Evolutionary conservation across 169 alveolate genomes (phyloP).

Genomic region (Plasmodium gaboni): DNA sequence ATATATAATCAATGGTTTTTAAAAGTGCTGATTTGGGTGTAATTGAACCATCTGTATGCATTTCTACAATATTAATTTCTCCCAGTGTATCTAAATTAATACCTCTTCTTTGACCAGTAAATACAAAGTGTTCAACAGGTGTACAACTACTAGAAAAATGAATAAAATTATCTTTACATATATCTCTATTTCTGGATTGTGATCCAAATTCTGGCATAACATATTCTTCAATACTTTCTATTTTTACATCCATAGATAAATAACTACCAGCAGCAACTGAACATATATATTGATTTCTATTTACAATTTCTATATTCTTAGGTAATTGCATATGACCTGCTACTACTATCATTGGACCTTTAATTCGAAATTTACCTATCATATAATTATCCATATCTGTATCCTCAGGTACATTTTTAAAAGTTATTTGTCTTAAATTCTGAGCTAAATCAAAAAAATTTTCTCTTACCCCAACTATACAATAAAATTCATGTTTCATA

Average conservation of each 20-base stretch:
- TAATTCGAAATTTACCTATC: conserved; percentile 80
- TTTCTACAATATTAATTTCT: conserved; percentile 88
- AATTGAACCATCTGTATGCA: conserved; percentile 91
- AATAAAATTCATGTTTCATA: conserved; percentile 84
- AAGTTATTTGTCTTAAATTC: conserved; percentile 84
- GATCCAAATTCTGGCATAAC: conserved; percentile 90
- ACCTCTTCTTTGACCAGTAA: conserved; percentile 89
- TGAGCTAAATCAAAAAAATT: conserved; percentile 84
- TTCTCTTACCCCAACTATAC: conserved; percentile 87
- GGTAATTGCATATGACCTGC: conserved; percentile 90
- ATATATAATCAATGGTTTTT: conserved; percentile 82
- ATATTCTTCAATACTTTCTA: conserved; percentile 87
- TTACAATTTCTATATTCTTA: conserved; percentile 83
- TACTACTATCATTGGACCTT: conserved; percentile 91
- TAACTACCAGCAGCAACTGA: conserved; percentile 86
- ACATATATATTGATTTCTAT: conserved; percentile 88
- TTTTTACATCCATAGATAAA: conserved; percentile 88
- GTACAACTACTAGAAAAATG: conserved; percentile 85
- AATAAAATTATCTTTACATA: conserved; percentile 88
- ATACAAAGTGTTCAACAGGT: conserved; percentile 89
- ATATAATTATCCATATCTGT: conserved; percentile 86
- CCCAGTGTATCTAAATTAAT: conserved; percentile 86
- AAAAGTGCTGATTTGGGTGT: conserved; percentile 89
- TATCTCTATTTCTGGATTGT: conserved; percentile 88
- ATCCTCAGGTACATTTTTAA: conserved; percentile 85